phyloP scores from a whole-genome alignment of 352 stramenopile genomes.

The Bremia lactucae region DNA sequence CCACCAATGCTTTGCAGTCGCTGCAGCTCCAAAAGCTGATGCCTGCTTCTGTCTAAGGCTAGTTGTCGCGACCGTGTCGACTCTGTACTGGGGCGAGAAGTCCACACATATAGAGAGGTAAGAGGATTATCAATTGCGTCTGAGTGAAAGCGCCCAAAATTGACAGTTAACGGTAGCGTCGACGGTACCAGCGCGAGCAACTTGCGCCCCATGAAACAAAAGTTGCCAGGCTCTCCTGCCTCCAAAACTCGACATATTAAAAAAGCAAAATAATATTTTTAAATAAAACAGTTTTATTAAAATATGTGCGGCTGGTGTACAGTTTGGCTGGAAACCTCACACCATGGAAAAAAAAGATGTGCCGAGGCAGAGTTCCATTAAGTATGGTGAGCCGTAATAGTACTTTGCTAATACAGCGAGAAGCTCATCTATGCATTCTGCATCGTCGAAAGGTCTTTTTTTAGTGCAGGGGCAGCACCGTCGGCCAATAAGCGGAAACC shows the following conservation, averaged over 20 bases:
- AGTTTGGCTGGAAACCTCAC: constrained; percentile 1
- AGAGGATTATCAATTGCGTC: constrained; percentile 44
- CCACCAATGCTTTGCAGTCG: constrained; percentile 50
- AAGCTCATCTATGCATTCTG: too few species aligned
- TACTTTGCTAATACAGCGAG: neutral
- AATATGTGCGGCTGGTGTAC: neutral
- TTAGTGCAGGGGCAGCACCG: constrained; percentile 19
- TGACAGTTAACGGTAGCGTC: constrained; percentile 17
- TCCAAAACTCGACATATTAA: constrained; percentile 1
- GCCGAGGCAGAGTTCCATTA: constrained; percentile 55
- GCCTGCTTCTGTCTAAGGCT: constrained; percentile 25
- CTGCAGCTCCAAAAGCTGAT: constrained; percentile 52
- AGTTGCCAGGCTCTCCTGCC: constrained; percentile 11
- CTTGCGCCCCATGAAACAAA: constrained; percentile 30
- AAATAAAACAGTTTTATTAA: too few species aligned
- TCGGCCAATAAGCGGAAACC: constrained; percentile 21
- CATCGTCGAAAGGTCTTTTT: constrained; percentile 36
- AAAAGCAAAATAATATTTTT: too few species aligned
- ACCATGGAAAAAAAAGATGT: constrained; percentile 23
- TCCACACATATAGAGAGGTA: constrained; percentile 42
- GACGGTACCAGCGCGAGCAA: constrained; percentile 38
- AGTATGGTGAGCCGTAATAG: constrained; percentile 17
- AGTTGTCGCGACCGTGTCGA: constrained; percentile 40
- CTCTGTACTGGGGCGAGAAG: constrained; percentile 4
- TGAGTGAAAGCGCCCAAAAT: constrained; percentile 57